Evolutionary conservation across 2,329 filamentous ascomycete genomes (phyloP), one percentile per base, ranked within the genome.

Genomic region (Colletotrichum sp.): DNA sequence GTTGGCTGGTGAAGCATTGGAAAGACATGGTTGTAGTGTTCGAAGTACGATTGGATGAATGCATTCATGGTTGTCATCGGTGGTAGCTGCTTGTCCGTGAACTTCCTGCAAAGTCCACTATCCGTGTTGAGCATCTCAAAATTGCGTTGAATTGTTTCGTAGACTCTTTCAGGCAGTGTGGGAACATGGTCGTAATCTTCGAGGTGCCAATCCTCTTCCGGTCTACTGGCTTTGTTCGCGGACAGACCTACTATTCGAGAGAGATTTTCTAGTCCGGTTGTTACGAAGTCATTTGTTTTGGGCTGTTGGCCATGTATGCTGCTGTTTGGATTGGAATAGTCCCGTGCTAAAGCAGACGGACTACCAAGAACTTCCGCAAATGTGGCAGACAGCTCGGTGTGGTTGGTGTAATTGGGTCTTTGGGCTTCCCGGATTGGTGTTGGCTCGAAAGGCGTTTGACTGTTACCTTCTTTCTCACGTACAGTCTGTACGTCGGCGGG

Each of bases 401-500:
- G 36, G 28, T 70, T 70, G 6, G 67, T 62, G 18, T 62, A 70
- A 32, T 43, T 62, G 5, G 67, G 55, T 26, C 67, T 36, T 28
- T 56, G 67, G 34, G 67, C 56, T 28, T 62, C 66, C 13, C 21
- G 55, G 21, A 21, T 21, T 15, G 58, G 58, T 1, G 32, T 32
- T n/a, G 32, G 18, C 13, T 24, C n/a, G 55, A 15, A 16, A 21
- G 8, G 16, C 13, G 21, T 16, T 28, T 16, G 12, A 26, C 21
- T 18, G 5, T 0, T 8, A 24, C 10, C 4, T 16, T 28, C 24
- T 16, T 16, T 15, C 8, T 16, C 24, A 58, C 15, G 6, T 24
- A 0, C 15, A 24, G 55, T 24, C 13, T 9, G 0, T 58, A 26
- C 24, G 5, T 43, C 5, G 1, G 21, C 16, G 13, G 24, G n/a